phyloP scores from a whole-genome alignment of 257 asterid genomes.

The Fraxinus pennsylvanica region DNA sequence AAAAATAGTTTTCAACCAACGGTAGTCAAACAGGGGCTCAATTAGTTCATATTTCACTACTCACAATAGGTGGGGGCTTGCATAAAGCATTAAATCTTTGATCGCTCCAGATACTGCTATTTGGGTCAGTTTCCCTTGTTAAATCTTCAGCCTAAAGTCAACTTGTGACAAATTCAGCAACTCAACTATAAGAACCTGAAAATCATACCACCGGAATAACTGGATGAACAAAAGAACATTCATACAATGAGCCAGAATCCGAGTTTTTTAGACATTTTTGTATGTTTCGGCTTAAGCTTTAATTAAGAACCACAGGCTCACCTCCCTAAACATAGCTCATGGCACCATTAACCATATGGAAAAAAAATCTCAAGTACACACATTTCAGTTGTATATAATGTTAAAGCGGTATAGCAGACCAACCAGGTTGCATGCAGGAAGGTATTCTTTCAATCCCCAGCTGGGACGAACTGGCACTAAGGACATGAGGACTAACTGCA shows the following conservation, averaged over 20 bases:
- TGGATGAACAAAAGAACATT: not conserved
- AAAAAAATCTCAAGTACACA: not conserved
- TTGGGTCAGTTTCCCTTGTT: not conserved
- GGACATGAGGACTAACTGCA: constrained; percentile 9
- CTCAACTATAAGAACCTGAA: not conserved
- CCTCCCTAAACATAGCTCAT: not conserved
- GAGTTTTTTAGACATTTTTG: not conserved
- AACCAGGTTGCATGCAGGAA: not conserved
- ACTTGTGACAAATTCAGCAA: too few relatives aligned
- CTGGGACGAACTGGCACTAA: constrained; percentile 10
- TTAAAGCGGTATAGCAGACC: not conserved
- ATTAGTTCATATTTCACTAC: too few relatives aligned
- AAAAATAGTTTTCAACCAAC: too few relatives aligned
- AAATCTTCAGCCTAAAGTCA: too few relatives aligned
- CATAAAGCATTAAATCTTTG: too few relatives aligned
- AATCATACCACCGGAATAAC: not conserved
- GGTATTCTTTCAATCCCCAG: not conserved
- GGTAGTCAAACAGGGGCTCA: too few relatives aligned
- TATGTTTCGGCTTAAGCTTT: not conserved
- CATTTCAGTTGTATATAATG: not conserved
- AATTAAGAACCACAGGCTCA: not conserved
- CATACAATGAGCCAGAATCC: not conserved
- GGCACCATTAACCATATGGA: not conserved
- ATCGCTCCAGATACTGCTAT: too few relatives aligned
- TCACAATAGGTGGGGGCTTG: too few relatives aligned